Base-by-base conservation (phyloP, 345 rosid genomes). In the Lumnitzera littorea region DNA sequence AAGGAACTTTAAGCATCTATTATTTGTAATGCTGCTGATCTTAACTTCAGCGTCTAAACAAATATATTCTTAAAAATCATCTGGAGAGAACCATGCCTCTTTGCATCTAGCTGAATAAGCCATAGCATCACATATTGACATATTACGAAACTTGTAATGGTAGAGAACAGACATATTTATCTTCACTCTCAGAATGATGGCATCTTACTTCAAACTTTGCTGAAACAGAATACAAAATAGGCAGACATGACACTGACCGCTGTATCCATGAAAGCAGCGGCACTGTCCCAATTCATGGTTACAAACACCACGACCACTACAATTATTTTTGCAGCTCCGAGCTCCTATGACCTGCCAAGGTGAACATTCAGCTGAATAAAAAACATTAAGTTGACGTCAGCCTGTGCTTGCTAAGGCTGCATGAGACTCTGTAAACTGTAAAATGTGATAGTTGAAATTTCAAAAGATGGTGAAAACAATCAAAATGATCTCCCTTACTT, bases 241-340 rank as follows among this genome's bases (percentile, higher is more conserved):
- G 46, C 17, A 36, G 23, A 56, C 47, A 50, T 48, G 15, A 24
- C 10, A 56, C 83, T 82, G 43, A 88, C 97, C 97, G 50, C 55
- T 74, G 67, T 61, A 90, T 60, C 99, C 99, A 68, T 88, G 96
- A 74, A 90, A 94, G 86, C 97, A 90, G 15, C 86, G 70, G 48
- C 99, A 94, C 15, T 77, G 66, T 31, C 96, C 99, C 62, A 86
- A 70, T 71, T 86, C 91, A 72, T 51, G 74, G 72, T 90, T 94
- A 72, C 97, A 94, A 63, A 90, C 87, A 65, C 99, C 97, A 70
- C 81, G 91, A 53, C 91, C 91, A 62, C 82, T 82, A 60, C 99
- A 90, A 50, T 80, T 79, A 67, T 70, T 68, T 63, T 76, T 29
- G 84, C 99, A 94, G 70, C 65, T 72, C 56, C 60, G 80, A 54